phyloP scores from a whole-genome alignment of 2,329 filamentous ascomycete genomes.

The Myriosclerotinia curreyana region DNA sequence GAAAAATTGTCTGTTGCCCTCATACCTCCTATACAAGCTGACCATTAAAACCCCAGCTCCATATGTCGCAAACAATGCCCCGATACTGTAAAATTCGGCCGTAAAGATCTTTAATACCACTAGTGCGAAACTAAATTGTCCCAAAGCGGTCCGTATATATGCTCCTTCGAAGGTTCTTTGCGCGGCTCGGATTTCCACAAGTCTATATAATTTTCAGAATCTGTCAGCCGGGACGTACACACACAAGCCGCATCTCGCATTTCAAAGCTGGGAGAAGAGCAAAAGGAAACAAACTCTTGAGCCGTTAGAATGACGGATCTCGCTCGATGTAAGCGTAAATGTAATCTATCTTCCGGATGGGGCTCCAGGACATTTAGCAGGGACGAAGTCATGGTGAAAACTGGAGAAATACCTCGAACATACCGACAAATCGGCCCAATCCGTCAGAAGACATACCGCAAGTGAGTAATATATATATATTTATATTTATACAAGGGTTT shows the following conservation, averaged over 20 bases:
- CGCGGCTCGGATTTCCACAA: slow-evolving; percentile 90
- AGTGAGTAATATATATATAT: background rate
- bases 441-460: slow-evolving; percentile 15
- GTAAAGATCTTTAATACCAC: slow-evolving; percentile 97
- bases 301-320: slow-evolving; percentile 77
- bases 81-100: slow-evolving; percentile 91
- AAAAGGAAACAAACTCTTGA: slow-evolving; percentile 52
- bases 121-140: slow-evolving; percentile 92
- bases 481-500: slow-evolving; percentile 2
- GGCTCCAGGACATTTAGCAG: slow-evolving; percentile 44
- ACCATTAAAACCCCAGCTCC: slow-evolving; percentile 81
- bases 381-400: slow-evolving; percentile 20
- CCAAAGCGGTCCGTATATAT: slow-evolving; percentile 90
- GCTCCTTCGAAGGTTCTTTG: slow-evolving; percentile 97
- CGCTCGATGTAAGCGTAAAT: slow-evolving; percentile 77
- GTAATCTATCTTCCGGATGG: slow-evolving; percentile 71
- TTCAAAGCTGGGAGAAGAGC: background rate
- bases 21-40: slow-evolving; percentile 79
- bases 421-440: slow-evolving; percentile 24
- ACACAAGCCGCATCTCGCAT: background rate
- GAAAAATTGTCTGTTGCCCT: slow-evolving; percentile 95
- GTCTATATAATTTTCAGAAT: slow-evolving; percentile 39
- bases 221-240: background rate
- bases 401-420: slow-evolving; percentile 33
- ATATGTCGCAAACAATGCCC: slow-evolving; percentile 92